Evolutionary conservation across 768 basidiomycete species (phyloP), one percentile per base, ranked within the genome.

Genomic region (Calocybe cyanea): DNA sequence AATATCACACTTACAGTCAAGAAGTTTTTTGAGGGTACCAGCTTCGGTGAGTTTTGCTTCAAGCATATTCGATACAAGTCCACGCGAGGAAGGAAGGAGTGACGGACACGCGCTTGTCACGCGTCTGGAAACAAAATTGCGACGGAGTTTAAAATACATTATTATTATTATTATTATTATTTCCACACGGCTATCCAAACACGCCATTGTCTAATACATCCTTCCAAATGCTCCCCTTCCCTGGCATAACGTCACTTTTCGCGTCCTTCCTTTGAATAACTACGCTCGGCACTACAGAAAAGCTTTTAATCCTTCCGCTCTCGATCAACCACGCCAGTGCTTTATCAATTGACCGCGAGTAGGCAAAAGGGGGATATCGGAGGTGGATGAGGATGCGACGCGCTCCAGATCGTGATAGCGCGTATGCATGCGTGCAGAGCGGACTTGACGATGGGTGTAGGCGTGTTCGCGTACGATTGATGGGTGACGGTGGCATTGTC

Each of bases 31-130:
- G 52, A 98, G 76, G 3, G 84, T 82, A 4, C 85, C 84, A 6
- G 95, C 93, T 69, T 92, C 85, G 45, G 78, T 73, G 38, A 98
- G 78, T 62, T 85, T 87, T 21, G 95, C 95, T 85, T 97, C 95
- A 45, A 92, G 76, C 89, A 92, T 91, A 44, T 20, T 43, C n/a
- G 49, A 28, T 28, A 28, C n/a, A n/a, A n/a, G n/a, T n/a, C n/a
- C n/a, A n/a, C n/a, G n/a, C n/a, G n/a, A n/a, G n/a, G n/a, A n/a
- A n/a, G n/a, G n/a, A n/a, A n/a, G n/a, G n/a, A n/a, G n/a, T n/a
- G n/a, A n/a, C n/a, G n/a, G n/a, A n/a, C 25, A 28, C 11, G 6
- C 5, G 11, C 25, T 28, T 51, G 52, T 53, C 45, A 61, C 63
- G 63, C 62, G 63, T 65, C 55, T 56, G 49, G 24, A 23, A 10